A percentile compares a stretch with the other conserved stretches of the same genome.
Evolutionary conservation across 2,329 filamentous ascomycete genomes (phyloP).

Genomic region (Chaetothyriales sp.): DNA sequence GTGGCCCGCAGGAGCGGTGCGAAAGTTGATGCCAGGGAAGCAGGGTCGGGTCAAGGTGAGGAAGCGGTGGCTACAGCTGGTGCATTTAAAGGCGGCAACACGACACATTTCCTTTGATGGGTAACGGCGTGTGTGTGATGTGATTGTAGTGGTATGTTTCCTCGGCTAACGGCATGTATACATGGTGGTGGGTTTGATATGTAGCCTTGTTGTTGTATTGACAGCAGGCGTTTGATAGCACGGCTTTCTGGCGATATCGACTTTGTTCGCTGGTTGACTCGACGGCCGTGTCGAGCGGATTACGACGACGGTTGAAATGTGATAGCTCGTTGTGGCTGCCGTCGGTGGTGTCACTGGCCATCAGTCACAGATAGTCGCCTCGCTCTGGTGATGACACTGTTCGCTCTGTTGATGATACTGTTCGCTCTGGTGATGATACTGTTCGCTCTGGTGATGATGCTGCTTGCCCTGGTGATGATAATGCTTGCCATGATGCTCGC

Average conservation of each 20-base stretch:
- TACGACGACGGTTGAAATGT: neutral
- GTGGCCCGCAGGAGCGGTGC: constrained; percentile 5
- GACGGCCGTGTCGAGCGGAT: neutral
- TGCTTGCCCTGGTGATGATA: no score
- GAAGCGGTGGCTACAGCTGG: constrained; percentile 37
- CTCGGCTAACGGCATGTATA: neutral
- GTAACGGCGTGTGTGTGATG: neutral
- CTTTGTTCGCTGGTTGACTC: neutral
- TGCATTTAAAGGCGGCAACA: constrained; percentile 32
- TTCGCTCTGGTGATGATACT: neutral
- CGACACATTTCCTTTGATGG: constrained; percentile 31
- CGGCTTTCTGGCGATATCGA: neutral
- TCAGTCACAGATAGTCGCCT: neutral
- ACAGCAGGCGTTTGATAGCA: neutral
- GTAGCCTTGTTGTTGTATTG: neutral
- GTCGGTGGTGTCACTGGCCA: neutral
- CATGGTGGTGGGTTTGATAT: neutral
- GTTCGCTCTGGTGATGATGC: neutral
- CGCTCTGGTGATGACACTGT: neutral
- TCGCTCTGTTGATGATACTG: neutral
- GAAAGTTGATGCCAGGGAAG: constrained; percentile 20
- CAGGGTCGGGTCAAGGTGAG: constrained; percentile 35
- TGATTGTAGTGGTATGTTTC: neutral
- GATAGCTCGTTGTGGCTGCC: neutral
- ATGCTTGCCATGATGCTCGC: no score